Conservation (phyloP, 176 grass and related monocot species). For the Phyllostachys edulis region DNA sequence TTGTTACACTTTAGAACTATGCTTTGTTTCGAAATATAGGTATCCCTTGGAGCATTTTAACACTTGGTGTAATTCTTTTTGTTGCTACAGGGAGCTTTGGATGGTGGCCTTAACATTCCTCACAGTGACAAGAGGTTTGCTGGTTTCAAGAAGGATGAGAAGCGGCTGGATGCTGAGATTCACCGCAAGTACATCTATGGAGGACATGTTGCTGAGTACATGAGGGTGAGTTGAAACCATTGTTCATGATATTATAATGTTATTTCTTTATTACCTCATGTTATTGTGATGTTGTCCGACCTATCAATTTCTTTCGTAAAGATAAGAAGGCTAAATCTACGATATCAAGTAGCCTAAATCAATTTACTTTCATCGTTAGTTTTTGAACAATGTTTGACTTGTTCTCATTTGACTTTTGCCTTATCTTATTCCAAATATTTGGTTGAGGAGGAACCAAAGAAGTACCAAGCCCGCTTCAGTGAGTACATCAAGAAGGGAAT, state of each 20-base stretch:
- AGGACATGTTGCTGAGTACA: constrained; percentile 74
- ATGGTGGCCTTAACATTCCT: constrained; percentile 84
- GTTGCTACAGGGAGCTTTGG: constrained; percentile 59
- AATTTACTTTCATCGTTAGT: not conserved
- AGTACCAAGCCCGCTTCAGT: constrained; percentile 69
- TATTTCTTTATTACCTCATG: not conserved
- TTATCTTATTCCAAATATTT: constrained; percentile 33
- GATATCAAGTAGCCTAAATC: not conserved
- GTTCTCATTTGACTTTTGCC: not conserved
- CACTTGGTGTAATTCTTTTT: not conserved
- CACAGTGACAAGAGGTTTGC: constrained; percentile 89
- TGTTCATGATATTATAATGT: not conserved
- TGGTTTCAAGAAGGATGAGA: constrained; percentile 78
- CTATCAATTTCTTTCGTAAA: not conserved
- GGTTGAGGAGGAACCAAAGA: constrained; percentile 76
- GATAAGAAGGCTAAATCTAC: not conserved
- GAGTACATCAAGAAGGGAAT: constrained; percentile 68
- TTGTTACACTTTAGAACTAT: not conserved
- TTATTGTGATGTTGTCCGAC: not conserved
- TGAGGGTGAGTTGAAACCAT: constrained; percentile 50
- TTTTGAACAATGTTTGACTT: too few relatives aligned
- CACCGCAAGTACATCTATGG: constrained; percentile 81
- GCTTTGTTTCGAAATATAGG: not conserved
- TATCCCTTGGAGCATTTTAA: not conserved
- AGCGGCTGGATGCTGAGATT: constrained; percentile 62